These are phyloP conservation scores for Adansonia digitata DNA, from an alignment of 345 rosid genomes.

Conservation along the genomic window DNA sequence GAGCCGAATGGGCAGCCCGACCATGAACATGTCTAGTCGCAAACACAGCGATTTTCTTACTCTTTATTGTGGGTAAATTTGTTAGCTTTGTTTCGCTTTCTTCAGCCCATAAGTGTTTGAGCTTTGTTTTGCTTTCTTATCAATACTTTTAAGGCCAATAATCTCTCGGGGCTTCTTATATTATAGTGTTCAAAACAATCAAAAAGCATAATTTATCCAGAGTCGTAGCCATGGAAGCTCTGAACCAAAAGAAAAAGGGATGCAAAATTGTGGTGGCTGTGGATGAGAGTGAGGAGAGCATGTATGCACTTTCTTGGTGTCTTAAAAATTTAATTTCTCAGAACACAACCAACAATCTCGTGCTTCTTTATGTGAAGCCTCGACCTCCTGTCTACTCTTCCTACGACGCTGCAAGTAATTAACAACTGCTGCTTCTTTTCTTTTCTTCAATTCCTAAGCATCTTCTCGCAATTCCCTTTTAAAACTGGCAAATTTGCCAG, in stretches of 20 bases:
- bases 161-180: not conserved
- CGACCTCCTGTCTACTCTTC: slow-evolving; percentile 61
- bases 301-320: slow-evolving; percentile 88
- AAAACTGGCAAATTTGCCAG: not conserved
- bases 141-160: slow-evolving; percentile 3
- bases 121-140: no score
- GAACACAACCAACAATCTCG: slow-evolving; percentile 36
- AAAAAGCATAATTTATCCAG: not conserved
- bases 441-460: not conserved
- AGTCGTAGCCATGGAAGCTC: slow-evolving; percentile 22
- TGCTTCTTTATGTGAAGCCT: slow-evolving; percentile 79
- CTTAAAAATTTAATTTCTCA: slow-evolving; percentile 49
- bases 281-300: slow-evolving; percentile 89
- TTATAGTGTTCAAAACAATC: not conserved
- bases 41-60: no score
- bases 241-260: slow-evolving; percentile 14
- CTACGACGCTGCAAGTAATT: slow-evolving; percentile 64
- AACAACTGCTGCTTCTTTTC: not conserved
- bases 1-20: no score
- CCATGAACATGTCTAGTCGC: no score
- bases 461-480: not conserved
- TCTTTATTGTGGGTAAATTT: no score
- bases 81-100: no score
- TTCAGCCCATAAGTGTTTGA: no score
- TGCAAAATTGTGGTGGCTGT: slow-evolving; percentile 70